Evolutionary conservation across 2,329 filamentous ascomycete genomes (phyloP).

Genomic region (Colletotrichum sp.): DNA sequence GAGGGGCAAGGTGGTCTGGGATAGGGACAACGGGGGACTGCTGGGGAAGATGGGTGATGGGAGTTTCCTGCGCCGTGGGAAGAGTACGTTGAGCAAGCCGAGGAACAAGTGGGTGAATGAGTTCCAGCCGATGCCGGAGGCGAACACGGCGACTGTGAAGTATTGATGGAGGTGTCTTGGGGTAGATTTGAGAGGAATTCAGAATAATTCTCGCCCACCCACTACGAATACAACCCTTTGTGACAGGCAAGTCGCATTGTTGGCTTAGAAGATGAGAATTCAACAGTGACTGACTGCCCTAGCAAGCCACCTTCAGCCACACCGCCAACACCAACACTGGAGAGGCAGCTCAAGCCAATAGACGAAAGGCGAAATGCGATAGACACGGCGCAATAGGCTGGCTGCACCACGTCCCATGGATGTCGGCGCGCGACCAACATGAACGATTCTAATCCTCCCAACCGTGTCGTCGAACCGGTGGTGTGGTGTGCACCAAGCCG

Average conservation of each 20-base stretch:
- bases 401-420: neutral
- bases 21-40: slow-evolving; percentile 55
- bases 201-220: too few species aligned
- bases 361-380: neutral
- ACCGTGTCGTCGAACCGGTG: neutral
- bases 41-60: slow-evolving; percentile 54
- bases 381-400: neutral
- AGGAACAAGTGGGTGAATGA: slow-evolving; percentile 23
- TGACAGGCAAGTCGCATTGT: fast-evolving
- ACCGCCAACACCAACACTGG: neutral
- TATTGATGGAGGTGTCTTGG: neutral
- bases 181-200: neutral
- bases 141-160: neutral
- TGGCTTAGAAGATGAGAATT: neutral
- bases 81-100: slow-evolving; percentile 22
- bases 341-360: neutral
- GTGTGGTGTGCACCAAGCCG: neutral
- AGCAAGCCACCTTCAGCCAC: neutral
- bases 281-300: neutral
- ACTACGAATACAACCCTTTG: fast-evolving
- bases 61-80: slow-evolving; percentile 50
- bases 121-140: neutral
- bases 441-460: neutral
- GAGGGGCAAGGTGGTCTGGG: slow-evolving; percentile 63
- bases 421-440: neutral